These are phyloP conservation scores for Macroventuria anomochaeta DNA, from an alignment of 2,329 filamentous ascomycete species.

Conservation along the genomic window DNA sequence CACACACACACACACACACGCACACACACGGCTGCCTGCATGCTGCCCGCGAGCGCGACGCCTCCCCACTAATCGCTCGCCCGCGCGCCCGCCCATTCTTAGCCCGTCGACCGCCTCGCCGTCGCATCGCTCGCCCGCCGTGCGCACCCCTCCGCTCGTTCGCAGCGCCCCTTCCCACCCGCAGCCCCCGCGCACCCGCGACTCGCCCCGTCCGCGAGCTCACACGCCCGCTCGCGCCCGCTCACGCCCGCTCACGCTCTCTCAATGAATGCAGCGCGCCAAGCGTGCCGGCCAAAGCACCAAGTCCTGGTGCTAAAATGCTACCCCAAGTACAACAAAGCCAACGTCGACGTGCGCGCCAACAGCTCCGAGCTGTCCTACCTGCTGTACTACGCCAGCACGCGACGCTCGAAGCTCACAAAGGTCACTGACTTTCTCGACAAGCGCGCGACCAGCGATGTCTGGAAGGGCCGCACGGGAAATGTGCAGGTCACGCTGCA, in stretches of 20 bases:
- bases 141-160: no score
- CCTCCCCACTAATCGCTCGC: neutral
- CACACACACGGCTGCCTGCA: constrained; percentile 4
- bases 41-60: neutral
- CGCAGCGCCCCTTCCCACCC: neutral
- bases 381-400: constrained; percentile 94
- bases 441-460: constrained; percentile 90
- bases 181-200: constrained; percentile 7
- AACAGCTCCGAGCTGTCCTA: constrained; percentile 98
- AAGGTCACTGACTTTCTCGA: constrained; percentile 96
- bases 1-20: neutral
- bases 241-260: neutral
- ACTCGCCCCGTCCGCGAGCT: neutral
- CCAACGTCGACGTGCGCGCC: constrained; percentile 84
- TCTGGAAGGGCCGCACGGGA: constrained; percentile 85
- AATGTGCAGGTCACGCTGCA: constrained; percentile 95
- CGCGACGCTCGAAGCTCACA: constrained; percentile 90
- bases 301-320: constrained; percentile 96
- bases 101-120: no score
- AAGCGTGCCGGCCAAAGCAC: constrained; percentile 84
- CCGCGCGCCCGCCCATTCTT: no score
- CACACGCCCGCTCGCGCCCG: neutral
- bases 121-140: neutral
- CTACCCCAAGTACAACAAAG: constrained; percentile 92
- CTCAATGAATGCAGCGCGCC: constrained; percentile 63